A percentile compares a stretch with the other conserved stretches of the same genome.
These are phyloP conservation scores for Omphalotus guepiniiformis DNA, from an alignment of 768 basidiomycete genomes.

Conservation along the genomic window DNA sequence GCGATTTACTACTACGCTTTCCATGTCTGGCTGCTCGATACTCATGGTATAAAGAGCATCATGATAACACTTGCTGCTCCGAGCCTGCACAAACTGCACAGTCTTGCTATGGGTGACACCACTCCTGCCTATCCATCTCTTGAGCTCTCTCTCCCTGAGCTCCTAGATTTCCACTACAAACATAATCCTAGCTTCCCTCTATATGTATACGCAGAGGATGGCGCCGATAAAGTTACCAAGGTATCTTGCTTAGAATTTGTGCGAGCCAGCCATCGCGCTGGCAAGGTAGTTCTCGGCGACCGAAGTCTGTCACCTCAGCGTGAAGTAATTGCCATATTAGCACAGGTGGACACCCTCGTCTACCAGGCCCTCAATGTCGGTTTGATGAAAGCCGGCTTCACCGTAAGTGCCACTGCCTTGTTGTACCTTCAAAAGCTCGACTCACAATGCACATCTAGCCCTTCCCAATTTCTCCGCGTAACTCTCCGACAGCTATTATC, in stretches of 20 bases:
- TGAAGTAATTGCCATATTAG: constrained; percentile 32
- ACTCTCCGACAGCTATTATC: constrained; percentile 30
- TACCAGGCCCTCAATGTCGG: constrained; percentile 40
- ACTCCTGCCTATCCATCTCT: no score
- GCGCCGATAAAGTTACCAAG: constrained; percentile 14
- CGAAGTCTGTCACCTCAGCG: constrained; percentile 27
- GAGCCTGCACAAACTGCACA: no score
- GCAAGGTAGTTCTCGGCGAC: constrained; percentile 32
- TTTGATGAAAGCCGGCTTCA: constrained; percentile 29
- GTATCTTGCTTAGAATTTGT: constrained; percentile 41
- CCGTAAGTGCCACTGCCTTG: constrained; percentile 21
- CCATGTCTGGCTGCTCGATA: no score
- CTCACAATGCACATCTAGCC: no score
- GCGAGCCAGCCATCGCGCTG: constrained; percentile 39
- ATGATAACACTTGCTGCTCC: no score
- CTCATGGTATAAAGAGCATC: no score
- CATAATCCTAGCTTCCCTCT: constrained; percentile 27
- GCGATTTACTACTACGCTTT: no score
- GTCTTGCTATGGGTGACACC: no score
- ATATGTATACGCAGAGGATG: constrained; percentile 25
- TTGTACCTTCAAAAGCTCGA: no score
- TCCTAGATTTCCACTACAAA: constrained; percentile 30
- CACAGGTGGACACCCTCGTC: constrained; percentile 29
- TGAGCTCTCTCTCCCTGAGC: constrained; percentile 31
- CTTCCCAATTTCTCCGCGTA: constrained; percentile 35